These are phyloP conservation scores for Mucor velutinosus DNA, from an alignment of 371 early-diverging fungal genomes.

Conservation along the genomic window DNA sequence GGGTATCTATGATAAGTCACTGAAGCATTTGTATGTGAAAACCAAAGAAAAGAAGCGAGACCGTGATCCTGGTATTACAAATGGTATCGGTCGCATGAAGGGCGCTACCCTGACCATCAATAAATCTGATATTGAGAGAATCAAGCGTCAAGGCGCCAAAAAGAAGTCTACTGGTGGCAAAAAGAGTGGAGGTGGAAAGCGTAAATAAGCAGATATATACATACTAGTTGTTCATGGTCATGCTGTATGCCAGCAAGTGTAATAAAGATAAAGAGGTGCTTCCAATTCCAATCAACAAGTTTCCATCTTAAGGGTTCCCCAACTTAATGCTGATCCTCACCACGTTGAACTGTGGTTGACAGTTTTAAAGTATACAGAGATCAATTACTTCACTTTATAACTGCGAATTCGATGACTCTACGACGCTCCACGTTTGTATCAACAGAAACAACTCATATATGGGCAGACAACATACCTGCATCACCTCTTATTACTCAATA, in stretches of 20 bases:
- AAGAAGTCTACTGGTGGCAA: conserved; percentile 17
- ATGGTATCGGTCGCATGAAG: conserved; percentile 47
- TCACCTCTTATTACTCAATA: no score
- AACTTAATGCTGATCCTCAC: neutral
- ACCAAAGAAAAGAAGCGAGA: conserved; percentile 35
- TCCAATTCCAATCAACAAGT: no score
- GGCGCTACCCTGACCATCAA: conserved; percentile 43
- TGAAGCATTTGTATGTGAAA: conserved; percentile 45
- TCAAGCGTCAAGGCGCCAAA: conserved; percentile 29
- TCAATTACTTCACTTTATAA: neutral
- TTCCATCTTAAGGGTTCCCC: no score
- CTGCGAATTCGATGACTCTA: no score
- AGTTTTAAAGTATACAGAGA: no score
- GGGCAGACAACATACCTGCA: no score
- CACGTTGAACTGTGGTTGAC: no score
- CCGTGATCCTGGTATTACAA: conserved; percentile 49
- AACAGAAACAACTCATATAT: no score
- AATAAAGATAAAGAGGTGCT: neutral
- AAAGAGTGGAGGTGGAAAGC: conserved; percentile 8
- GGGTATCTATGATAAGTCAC: conserved; percentile 49
- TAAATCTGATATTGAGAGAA: conserved; percentile 33
- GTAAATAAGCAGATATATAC: conserved; percentile 4
- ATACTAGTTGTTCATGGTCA: neutral
- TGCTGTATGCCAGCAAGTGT: neutral
- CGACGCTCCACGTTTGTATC: no score